Evolutionary conservation across 2,329 filamentous ascomycete genomes (phyloP).

Genomic region (Sporothrix pallida): DNA sequence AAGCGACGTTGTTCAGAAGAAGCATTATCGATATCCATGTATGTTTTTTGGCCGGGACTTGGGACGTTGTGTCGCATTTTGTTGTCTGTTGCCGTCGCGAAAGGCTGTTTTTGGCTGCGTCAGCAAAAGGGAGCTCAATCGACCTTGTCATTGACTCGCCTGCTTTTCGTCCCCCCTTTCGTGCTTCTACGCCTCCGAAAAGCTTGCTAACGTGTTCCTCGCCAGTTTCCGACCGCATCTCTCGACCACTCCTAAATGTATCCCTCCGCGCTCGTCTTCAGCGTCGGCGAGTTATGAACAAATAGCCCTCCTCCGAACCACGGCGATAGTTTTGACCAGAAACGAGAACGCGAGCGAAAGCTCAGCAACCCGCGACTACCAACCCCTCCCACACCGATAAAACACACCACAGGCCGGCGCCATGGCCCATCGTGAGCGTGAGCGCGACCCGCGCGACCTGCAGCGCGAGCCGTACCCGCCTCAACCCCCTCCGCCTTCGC

Average conservation of each 20-base stretch:
- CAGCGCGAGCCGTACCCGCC: constrained; percentile 63
- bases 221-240: neutral
- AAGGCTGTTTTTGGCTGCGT: neutral
- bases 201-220: neutral
- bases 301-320: constrained; percentile 49
- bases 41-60: neutral
- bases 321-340: constrained; percentile 54
- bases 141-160: neutral
- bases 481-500: constrained; percentile 26
- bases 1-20: neutral
- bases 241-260: constrained; percentile 33
- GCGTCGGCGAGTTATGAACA: constrained; percentile 50
- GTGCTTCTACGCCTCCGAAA: neutral
- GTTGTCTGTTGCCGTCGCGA: neutral
- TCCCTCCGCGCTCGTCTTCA: constrained; percentile 13
- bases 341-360: constrained; percentile 50
- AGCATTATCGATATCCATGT: neutral
- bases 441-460: constrained; percentile 69
- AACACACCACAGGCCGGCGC: constrained; percentile 49
- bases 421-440: constrained; percentile 55
- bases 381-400: constrained; percentile 44
- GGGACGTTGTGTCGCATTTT: neutral
- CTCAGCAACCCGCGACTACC: constrained; percentile 54
- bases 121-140: neutral
- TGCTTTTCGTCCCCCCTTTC: neutral